A percentile compares a stretch with the other conserved stretches of the same genome.
These are phyloP conservation scores for Neofusicoccum parvum DNA, from an alignment of 2,329 filamentous ascomycete genomes.

Conservation along the genomic window DNA sequence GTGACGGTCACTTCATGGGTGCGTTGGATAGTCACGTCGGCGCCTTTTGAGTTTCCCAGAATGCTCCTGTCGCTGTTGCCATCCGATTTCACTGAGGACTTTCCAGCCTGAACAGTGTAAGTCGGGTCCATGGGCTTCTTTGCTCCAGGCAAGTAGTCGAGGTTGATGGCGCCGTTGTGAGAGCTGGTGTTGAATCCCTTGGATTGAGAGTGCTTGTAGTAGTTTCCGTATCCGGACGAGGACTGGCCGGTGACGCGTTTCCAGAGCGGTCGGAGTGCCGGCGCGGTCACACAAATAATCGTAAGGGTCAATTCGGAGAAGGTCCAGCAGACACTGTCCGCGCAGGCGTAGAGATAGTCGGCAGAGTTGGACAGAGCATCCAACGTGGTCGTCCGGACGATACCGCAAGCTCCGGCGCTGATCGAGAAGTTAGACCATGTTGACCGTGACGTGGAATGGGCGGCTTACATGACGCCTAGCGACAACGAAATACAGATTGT, in stretches of 20 bases:
- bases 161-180: not conserved
- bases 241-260: conserved; percentile 10
- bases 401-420: conserved; percentile 26
- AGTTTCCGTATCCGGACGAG: conserved; percentile 12
- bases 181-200: conserved; percentile 1
- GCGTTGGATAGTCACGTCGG: conserved; percentile 19
- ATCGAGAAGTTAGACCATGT: too few species aligned
- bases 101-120: not conserved
- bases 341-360: conserved; percentile 22
- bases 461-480: conserved; percentile 25
- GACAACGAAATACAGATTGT: conserved; percentile 35
- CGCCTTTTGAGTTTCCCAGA: conserved; percentile 12
- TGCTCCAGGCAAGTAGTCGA: conserved; percentile 18
- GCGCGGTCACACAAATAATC: conserved; percentile 33
- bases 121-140: not conserved
- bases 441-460: too few species aligned
- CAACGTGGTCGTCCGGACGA: conserved; percentile 31
- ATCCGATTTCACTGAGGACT: not conserved
- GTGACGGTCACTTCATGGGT: conserved; percentile 21
- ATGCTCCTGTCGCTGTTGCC: conserved; percentile 25
- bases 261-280: conserved; percentile 31
- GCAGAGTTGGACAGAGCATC: conserved; percentile 26
- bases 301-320: conserved; percentile 32
- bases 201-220: conserved; percentile 13
- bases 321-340: conserved; percentile 31